Conservation (phyloP, 345 rosid genomes). For the Combretum micranthum region DNA sequence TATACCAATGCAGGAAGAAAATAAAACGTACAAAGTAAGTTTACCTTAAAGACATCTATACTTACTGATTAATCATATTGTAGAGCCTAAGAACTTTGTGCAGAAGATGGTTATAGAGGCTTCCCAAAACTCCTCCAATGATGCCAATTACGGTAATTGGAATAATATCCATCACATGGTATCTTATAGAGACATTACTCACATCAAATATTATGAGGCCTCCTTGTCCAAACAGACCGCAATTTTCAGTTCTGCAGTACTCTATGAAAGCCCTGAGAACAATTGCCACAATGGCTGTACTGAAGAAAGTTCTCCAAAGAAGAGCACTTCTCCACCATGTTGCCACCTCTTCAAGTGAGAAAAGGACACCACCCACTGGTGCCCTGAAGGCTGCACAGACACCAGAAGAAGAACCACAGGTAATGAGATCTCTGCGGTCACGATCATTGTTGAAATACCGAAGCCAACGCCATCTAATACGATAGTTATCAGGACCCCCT, state of each 20-base stretch:
- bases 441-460: slow-evolving; percentile 93
- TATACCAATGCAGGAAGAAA: neutral
- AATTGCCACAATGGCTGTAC: slow-evolving; percentile 78
- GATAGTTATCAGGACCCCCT: slow-evolving; percentile 76
- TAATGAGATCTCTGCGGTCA: slow-evolving; percentile 82
- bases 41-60: too few species aligned
- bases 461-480: slow-evolving; percentile 75
- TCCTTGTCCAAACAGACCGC: slow-evolving; percentile 88
- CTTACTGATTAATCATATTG: slow-evolving; percentile 59
- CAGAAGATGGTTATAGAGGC: slow-evolving; percentile 72
- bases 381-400: slow-evolving; percentile 94
- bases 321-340: slow-evolving; percentile 98
- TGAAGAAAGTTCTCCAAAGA: slow-evolving; percentile 88
- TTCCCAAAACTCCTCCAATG: slow-evolving; percentile 79
- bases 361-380: slow-evolving; percentile 90
- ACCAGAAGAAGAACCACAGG: slow-evolving; percentile 84
- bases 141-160: slow-evolving; percentile 66
- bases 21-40: neutral
- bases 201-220: slow-evolving; percentile 94
- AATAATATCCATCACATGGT: slow-evolving; percentile 54
- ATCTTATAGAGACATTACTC: slow-evolving; percentile 57
- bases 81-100: slow-evolving; percentile 79
- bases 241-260: slow-evolving; percentile 66
- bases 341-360: slow-evolving; percentile 87
- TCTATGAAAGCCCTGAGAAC: slow-evolving; percentile 79